Evolutionary conservation across 306 rosid genomes (phyloP), one percentile per base, ranked within the genome.

Genomic region (Quercus rubra): DNA sequence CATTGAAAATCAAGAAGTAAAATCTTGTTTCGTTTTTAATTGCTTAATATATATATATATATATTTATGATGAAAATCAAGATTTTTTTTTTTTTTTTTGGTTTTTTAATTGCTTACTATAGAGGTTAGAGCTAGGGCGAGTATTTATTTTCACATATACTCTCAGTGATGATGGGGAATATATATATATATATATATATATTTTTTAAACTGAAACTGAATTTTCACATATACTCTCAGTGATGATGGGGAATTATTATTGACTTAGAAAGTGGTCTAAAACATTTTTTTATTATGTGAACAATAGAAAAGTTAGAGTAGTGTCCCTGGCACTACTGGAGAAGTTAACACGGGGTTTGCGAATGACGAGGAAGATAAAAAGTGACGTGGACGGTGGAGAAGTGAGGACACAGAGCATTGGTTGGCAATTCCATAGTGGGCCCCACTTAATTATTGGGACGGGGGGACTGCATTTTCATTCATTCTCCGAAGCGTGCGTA

Each of bases 351-450:
- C 0, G 4, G 46, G 77, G 31, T 27, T 30, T 55, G 23, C 62
- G 83, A 78, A 49, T 49, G 12, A 3, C 54, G 85, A 61, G 71
- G 81, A 68, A 64, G 46, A 30, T 19, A 64, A 57, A 69, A 68
- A 63, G 71, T 35, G 11, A 71, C 81, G 82, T 83, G 90, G 83
- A 78, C 80, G 88, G 83, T 57, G 63, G 78, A 58, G 82, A 54
- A 21, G 13, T 20, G 10, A n/a, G 14, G 52, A 43, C 38, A 55
- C 27, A 23, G 46, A 52, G 70, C 51, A 3, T 21, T 62, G 56
- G 46, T 18, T 52, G 21, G 71, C 80, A 52, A 70, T 38, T 74
- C 35, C 55, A 10, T 27, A 10, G 77, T 31, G 56, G 76, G 7
- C 31, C 51, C 31, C 59, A 5, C 33, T 19, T 64, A 2, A 2